Percentiles rank a stretch among this genome's conserved stretches.
These are phyloP conservation scores for Boletus rufocinnamomeus DNA, from an alignment of 768 basidiomycete genomes.

Conservation along the genomic window DNA sequence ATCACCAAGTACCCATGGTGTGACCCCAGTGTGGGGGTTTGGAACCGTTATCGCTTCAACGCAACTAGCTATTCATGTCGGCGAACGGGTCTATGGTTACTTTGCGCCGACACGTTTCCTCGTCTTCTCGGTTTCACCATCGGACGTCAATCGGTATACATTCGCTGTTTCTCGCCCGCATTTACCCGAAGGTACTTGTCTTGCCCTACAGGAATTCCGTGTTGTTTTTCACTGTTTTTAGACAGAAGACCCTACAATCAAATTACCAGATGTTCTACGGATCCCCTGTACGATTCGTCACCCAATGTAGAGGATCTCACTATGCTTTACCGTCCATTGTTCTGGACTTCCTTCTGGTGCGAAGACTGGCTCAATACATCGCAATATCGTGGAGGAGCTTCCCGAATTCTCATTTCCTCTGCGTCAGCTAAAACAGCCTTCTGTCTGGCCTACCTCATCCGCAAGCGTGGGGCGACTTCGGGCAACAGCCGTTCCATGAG, in stretches of 20 bases:
- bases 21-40: slow-evolving; percentile 76
- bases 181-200: slow-evolving; percentile 53
- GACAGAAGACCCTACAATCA: slow-evolving; percentile 73
- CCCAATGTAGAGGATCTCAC: slow-evolving; percentile 57
- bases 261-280: slow-evolving; percentile 56
- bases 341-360: slow-evolving; percentile 77
- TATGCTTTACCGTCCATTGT: slow-evolving; percentile 72
- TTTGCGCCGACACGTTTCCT: slow-evolving; percentile 62
- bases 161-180: slow-evolving; percentile 64
- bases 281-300: slow-evolving; percentile 54
- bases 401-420: slow-evolving; percentile 59
- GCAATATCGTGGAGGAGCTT: slow-evolving; percentile 50
- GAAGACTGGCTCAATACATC: slow-evolving; percentile 66
- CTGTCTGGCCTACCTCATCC: slow-evolving; percentile 61
- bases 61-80: slow-evolving; percentile 47
- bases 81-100: slow-evolving; percentile 65
- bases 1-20: slow-evolving; percentile 54
- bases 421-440: slow-evolving; percentile 76
- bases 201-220: neutral
- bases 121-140: slow-evolving; percentile 50
- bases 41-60: slow-evolving; percentile 55
- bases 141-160: slow-evolving; percentile 51
- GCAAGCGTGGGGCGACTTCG: slow-evolving; percentile 40
- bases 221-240: slow-evolving; percentile 19
- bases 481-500: slow-evolving; percentile 14